Evolutionary conservation across 2,329 filamentous ascomycete genomes (phyloP).

Genomic region (Penicillium sp.): DNA sequence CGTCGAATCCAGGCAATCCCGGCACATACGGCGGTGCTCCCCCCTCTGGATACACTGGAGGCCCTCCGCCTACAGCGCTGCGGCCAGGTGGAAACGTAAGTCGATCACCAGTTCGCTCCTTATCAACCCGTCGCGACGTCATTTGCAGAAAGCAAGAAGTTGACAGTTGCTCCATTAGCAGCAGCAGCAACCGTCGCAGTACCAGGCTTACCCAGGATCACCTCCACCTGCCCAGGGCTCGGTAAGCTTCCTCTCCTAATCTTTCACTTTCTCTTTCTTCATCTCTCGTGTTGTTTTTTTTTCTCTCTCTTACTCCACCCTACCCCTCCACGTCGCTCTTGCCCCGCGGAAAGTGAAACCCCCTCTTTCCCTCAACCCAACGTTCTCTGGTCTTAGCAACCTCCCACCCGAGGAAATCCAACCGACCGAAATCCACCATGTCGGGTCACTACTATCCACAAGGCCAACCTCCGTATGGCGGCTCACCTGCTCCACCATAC

Average conservation of each 20-base stretch:
- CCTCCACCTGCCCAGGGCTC: conserved; percentile 36
- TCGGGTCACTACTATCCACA: conserved; percentile 39
- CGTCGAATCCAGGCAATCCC: conserved; percentile 19
- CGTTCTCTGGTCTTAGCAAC: conserved; percentile 2
- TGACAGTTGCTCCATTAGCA: conserved; percentile 16
- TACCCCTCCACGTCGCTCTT: conserved; percentile 10
- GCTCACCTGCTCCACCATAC: conserved; percentile 34
- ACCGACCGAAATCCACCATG: conserved; percentile 31
- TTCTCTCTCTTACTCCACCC: not conserved
- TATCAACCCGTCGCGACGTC: conserved; percentile 19
- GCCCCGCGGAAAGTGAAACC: no score
- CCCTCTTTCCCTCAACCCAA: not conserved
- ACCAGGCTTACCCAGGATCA: conserved; percentile 58
- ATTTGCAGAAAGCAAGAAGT: conserved; percentile 14
- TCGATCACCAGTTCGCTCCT: conserved; percentile 27
- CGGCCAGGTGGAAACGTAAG: conserved; percentile 55
- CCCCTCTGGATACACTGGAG: conserved; percentile 41
- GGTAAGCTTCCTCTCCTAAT: conserved; percentile 34
- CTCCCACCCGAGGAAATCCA: not conserved
- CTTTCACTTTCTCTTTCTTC: conserved; percentile 1
- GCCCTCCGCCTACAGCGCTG: conserved; percentile 35
- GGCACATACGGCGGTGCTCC: conserved; percentile 38
- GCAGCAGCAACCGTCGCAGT: conserved; percentile 29
- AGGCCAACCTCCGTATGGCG: conserved; percentile 37
- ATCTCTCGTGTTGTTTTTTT: not conserved